Evolutionary conservation across 129 eudicot genomes (phyloP), one percentile per base, ranked within the genome.

Genomic region (Arctium minus): DNA sequence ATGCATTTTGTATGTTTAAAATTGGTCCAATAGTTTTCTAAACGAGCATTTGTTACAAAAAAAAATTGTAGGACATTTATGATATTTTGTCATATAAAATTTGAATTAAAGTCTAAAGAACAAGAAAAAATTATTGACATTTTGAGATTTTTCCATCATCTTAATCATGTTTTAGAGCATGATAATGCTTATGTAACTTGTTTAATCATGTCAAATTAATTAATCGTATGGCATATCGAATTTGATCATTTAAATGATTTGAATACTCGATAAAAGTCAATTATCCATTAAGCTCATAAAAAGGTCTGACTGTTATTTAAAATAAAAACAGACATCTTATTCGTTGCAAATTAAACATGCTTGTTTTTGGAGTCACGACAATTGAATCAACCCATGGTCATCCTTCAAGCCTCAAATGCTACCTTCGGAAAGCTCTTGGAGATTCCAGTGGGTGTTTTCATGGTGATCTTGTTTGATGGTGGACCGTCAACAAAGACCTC

Each of bases 381-480:
- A 60, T 60, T 60, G 36, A 2, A 74, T 18, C 65, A 74, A 17
- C 12, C 65, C 37, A 3, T 4, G 37, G 13, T 74, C 62, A 22
- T 31, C 76, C 89, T 81, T 85, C 68, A 78, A 62, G 81, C 73
- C 73, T 73, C 73, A 81, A 90, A 90, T 27, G 89, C 92, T 6
- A 35, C 81, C 6, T 86, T 84, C 1, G 92, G 86, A 30, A 88
- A 88, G 4, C 85, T 76, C 75, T 89, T 74, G 1, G 72, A 83
- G 36, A 88, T 87, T 78, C 94, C 94, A 0, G 92, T 64, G 18
- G 91, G 86, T 9, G 88, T 85, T 79, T 82, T 81, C 82, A 90
- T 86, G 31, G 88, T 88, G 80, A 90, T 56, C 60, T 90, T 88
- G 5, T 87, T 88, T 10, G 88, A 62, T 3, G 86, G 79, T 27